Base-by-base conservation (phyloP, 371 early-diverging fungal species). In the Actinomortierella ambigua region DNA sequence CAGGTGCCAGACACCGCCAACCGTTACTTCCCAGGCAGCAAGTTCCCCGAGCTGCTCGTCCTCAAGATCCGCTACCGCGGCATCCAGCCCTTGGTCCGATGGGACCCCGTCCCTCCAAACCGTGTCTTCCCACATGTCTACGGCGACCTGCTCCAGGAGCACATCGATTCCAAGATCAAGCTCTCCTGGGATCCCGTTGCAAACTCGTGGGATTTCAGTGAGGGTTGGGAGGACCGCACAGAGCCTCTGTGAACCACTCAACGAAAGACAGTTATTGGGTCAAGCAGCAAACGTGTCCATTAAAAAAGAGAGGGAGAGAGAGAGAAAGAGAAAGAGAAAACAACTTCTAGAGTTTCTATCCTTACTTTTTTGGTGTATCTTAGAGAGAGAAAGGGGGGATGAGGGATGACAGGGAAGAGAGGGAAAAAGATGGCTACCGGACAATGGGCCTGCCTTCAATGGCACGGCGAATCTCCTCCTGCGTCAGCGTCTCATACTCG, bases 401-500 rank as follows among this genome's bases (percentile, higher is more conserved):
- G n/a, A n/a, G n/a, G n/a, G n/a, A n/a, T n/a, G n/a, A n/a, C n/a
- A n/a, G n/a, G n/a, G n/a, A n/a, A n/a, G n/a, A n/a, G n/a, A n/a
- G n/a, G n/a, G n/a, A n/a, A n/a, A n/a, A 61, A 49, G 34, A 50
- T 20, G 17, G 46, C 58, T 70, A 80, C 51, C 79, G 67, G 48
- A 73, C 68, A 58, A 88, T 80, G 24, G 84, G 80, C 58, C 86
- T 85, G 47, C 94, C 93, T 61, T 88, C 85, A 50, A 95, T 79
- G 11, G 86, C 90, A 44, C 77, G 78, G 62, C 88, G 84, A 53
- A 98, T 94, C 77, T 98, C 95, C 53, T 97, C 90, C 51, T 84
- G 84, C 43, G 89, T 85, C 42, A 98, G 77, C 0, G 99, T 98
- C 77, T 99, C 99, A 65, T 93, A 88, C 63, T 95, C 95, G 27